A percentile compares a stretch with the other conserved stretches of the same genome.
These are phyloP conservation scores for Fusarium sp. DNA, from an alignment of 2,329 filamentous ascomycete genomes.

Conservation along the genomic window DNA sequence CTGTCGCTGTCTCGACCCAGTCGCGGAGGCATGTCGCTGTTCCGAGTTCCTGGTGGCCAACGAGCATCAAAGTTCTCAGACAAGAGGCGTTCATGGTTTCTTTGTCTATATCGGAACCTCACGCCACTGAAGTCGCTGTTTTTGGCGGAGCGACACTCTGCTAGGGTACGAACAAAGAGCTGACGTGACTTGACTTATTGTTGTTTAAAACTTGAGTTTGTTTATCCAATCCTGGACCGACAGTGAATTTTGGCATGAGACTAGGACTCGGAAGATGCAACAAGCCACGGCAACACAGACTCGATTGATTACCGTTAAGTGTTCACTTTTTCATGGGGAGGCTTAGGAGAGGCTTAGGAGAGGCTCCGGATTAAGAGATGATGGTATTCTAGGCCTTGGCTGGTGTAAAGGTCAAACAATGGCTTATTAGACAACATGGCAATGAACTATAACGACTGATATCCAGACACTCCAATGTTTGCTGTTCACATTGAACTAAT, in stretches of 20 bases:
- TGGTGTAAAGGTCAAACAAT: background rate
- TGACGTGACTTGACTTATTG: constrained; percentile 26
- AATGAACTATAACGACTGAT: background rate
- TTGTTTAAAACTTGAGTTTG: constrained; percentile 16
- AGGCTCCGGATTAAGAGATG: constrained; percentile 11
- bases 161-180: constrained; percentile 6
- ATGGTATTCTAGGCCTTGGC: background rate
- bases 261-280: constrained; percentile 9
- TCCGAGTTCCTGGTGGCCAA: constrained; percentile 31
- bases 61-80: constrained; percentile 36
- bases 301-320: constrained; percentile 11
- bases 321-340: constrained; percentile 20
- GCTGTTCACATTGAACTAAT: background rate
- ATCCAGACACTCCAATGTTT: background rate
- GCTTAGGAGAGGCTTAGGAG: constrained; percentile 20
- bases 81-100: constrained; percentile 30
- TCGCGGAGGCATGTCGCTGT: constrained; percentile 35
- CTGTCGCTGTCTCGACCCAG: constrained; percentile 45
- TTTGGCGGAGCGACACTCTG: constrained; percentile 27
- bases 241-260: constrained; percentile 25
- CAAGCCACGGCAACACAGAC: constrained; percentile 30
- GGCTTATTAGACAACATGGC: background rate
- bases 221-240: constrained; percentile 26
- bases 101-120: constrained; percentile 22
- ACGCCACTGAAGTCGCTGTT: constrained; percentile 11